Conservation (phyloP, 129 eudicot species). For the Ambrosia artemisiifolia region DNA sequence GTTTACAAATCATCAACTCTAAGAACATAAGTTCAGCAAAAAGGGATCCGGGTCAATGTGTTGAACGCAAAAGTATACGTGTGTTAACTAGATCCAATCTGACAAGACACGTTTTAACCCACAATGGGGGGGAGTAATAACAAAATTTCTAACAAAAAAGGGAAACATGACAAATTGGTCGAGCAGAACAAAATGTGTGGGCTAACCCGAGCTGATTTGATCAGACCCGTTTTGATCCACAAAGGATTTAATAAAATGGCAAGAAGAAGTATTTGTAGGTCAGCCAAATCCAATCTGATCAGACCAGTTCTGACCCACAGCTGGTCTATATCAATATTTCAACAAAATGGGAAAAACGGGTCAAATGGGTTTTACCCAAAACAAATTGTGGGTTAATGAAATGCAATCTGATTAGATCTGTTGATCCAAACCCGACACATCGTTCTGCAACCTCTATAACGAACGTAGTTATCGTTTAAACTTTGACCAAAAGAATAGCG, state of each 20-base stretch:
- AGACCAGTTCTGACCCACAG: too few relatives aligned
- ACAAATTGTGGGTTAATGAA: neutral
- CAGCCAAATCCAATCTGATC: too few relatives aligned
- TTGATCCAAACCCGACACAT: neutral
- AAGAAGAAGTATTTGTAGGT: too few relatives aligned
- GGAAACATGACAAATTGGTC: too few relatives aligned
- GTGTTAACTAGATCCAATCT: too few relatives aligned
- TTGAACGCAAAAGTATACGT: neutral
- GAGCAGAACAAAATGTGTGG: neutral
- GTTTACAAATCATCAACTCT: neutral
- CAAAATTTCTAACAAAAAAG: too few relatives aligned
- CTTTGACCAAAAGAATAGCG: neutral
- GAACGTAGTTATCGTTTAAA: neutral
- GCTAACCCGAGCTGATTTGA: neutral
- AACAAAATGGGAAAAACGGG: neutral
- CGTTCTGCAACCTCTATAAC: neutral
- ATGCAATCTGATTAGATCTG: neutral
- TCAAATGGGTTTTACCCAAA: neutral
- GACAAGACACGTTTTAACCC: too few relatives aligned
- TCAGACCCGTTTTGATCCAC: neutral
- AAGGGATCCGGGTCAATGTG: neutral
- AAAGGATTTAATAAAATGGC: too few relatives aligned
- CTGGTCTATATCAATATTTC: too few relatives aligned
- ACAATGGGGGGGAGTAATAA: too few relatives aligned
- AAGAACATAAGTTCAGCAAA: neutral